phyloP scores from a whole-genome alignment of 1,139 yeast species.

The Nakaseomyces uthaithaninus region DNA sequence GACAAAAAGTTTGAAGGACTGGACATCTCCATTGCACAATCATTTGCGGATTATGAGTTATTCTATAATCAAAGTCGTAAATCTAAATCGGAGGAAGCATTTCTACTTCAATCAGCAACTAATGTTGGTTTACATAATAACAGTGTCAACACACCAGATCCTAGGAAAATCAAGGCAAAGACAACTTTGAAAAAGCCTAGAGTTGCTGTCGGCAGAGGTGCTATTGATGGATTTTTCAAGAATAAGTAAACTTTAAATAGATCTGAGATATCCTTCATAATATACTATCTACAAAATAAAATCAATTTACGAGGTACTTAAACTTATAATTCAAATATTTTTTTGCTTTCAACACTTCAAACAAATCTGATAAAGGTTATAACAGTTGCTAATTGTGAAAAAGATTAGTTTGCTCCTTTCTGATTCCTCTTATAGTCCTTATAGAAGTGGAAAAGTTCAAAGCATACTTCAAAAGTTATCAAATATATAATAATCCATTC shows the following conservation, averaged over 20 bases:
- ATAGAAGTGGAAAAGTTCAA: slow-evolving; percentile 60
- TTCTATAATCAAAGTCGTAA: slow-evolving; percentile 12
- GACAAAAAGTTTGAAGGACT: slow-evolving; percentile 4
- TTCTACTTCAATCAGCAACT: slow-evolving; percentile 25
- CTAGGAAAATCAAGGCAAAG: slow-evolving; percentile 22
- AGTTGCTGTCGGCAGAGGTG: slow-evolving; percentile 53
- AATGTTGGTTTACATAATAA: slow-evolving; percentile 17
- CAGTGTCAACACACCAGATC: slow-evolving; percentile 9
- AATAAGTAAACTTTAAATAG: slow-evolving; percentile 12
- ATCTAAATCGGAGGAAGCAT: slow-evolving; percentile 19
- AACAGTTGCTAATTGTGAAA: not conserved
- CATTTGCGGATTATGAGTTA: slow-evolving; percentile 12
- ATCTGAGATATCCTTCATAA: not conserved
- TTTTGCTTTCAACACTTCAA: not conserved
- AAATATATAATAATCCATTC: slow-evolving; percentile 84
- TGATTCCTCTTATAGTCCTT: slow-evolving; percentile 2
- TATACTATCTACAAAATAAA: too few species aligned
- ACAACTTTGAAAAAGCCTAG: slow-evolving; percentile 28
- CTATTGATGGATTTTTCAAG: slow-evolving; percentile 55
- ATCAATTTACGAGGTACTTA: not conserved
- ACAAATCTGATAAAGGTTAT: not conserved
- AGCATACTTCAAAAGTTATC: slow-evolving; percentile 75
- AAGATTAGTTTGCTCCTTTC: not conserved
- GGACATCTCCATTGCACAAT: slow-evolving; percentile 10
- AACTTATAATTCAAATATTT: not conserved